Evolutionary conservation across 75 land plant genomes (phyloP).

Genomic region (Cupressus sempervirens): DNA sequence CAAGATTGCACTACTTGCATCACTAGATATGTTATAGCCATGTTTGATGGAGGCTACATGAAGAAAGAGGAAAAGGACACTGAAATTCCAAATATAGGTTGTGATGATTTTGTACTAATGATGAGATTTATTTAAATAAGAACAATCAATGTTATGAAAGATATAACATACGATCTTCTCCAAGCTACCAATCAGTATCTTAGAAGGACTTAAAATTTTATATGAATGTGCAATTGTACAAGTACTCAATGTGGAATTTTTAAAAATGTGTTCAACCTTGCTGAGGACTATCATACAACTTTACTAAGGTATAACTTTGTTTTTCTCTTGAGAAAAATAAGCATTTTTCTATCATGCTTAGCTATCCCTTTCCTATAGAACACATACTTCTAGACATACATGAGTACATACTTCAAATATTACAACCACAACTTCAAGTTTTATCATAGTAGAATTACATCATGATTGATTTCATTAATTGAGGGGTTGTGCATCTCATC

Average conservation of each 20-base stretch:
- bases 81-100: slow-evolving; percentile 95
- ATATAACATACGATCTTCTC: slow-evolving; percentile 83
- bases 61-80: slow-evolving; percentile 88
- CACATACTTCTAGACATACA: slow-evolving; percentile 82
- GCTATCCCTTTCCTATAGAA: slow-evolving; percentile 64
- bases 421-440: slow-evolving; percentile 53
- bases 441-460: neutral
- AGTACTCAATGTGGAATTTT: too few relatives aligned
- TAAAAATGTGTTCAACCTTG: slow-evolving; percentile 69
- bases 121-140: slow-evolving; percentile 93
- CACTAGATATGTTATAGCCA: too few relatives aligned
- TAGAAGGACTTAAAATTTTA: slow-evolving; percentile 85
- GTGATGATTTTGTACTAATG: slow-evolving; percentile 95
- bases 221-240: slow-evolving; percentile 86
- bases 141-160: too few relatives aligned
- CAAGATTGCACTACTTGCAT: too few relatives aligned
- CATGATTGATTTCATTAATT: neutral
- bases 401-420: slow-evolving; percentile 50
- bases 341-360: slow-evolving; percentile 46
- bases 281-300: slow-evolving; percentile 82
- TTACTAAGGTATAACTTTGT: slow-evolving; percentile 75
- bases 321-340: slow-evolving; percentile 76
- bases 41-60: too few relatives aligned
- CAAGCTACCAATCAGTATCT: slow-evolving; percentile 93
- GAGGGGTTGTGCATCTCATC: neutral